Base-by-base conservation (phyloP, 2,329 filamentous ascomycete species). In the Penicillium sp. region DNA sequence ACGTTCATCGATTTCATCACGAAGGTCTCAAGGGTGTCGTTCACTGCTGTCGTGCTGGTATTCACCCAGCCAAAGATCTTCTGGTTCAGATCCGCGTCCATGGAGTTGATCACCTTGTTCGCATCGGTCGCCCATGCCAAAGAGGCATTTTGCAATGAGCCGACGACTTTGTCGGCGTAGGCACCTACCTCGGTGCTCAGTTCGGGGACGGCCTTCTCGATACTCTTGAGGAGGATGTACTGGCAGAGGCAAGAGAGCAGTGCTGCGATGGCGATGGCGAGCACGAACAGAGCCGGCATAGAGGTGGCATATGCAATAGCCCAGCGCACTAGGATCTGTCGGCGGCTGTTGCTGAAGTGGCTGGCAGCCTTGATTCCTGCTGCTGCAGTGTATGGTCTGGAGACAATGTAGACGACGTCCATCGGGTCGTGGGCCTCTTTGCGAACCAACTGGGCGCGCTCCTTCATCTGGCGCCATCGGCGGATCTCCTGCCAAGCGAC, bases 61-160 rank as follows among this genome's bases (percentile, higher is more conserved):
- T 88, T 89, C 48, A 98, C 93, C 84, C 94, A 96, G 60, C 89
- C 89, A 63, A 98, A 87, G 25, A 99, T 81, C 63, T 97, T 88
- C 41, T 88, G 73, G 78, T 98, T 99, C 76, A 99, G 87, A 35
- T 91, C 86, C 57, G 81, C 74, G 72, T 86, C 87, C n/a, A 85
- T 84, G 48, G 81, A 75, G 57, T 76, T 80, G 69, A 96, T 88
- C 54, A 89, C 89, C 10, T 81, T 76, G 76, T 96, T 96, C 67
- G 91, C 89, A 55, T 88, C 87, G 58, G 82, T 78, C 5, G 92
- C 88, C 93, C 93, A 97, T 61, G 85, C 79, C 59, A 84, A 82
- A 31, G 91, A 96, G 7, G 90, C 88, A 61, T 88, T 86, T 69
- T 90, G 84, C 41, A 96, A 83, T 37, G 86, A 84, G n/a, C 72